Evolutionary conservation across 371 early-diverging fungal genomes (phyloP).

Genomic region (Dinochytrium kinnereticum): DNA sequence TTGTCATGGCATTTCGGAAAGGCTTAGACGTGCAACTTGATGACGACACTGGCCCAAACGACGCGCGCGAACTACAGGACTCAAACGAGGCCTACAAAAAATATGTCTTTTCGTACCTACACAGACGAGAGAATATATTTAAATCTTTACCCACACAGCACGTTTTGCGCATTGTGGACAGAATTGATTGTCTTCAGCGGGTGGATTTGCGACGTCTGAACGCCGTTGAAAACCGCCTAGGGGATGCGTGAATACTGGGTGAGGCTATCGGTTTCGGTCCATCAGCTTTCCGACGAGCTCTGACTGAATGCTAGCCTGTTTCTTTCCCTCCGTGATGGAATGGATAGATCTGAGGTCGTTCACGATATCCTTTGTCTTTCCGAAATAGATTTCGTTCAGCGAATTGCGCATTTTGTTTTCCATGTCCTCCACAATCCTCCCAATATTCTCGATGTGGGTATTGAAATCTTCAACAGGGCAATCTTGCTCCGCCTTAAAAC

Average conservation of each 20-base stretch:
- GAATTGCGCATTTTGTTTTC: constrained; percentile 94
- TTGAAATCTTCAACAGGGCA: constrained; percentile 71
- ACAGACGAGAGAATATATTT: background rate
- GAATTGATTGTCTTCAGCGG: background rate
- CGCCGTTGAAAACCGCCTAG: background rate
- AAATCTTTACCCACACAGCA: background rate
- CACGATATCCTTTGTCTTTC: constrained; percentile 95
- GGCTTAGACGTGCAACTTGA: background rate
- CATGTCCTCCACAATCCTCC: constrained; percentile 97
- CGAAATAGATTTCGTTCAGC: constrained; percentile 95
- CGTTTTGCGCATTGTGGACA: background rate
- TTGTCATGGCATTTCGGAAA: background rate
- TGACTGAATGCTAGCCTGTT: constrained; percentile 44
- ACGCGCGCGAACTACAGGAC: no score
- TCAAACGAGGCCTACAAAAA: background rate
- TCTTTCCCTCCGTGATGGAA: constrained; percentile 67
- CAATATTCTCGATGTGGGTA: constrained; percentile 92
- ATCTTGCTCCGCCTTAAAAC: constrained; percentile 76
- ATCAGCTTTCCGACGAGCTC: constrained; percentile 49
- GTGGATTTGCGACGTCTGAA: background rate
- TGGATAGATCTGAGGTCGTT: constrained; percentile 86
- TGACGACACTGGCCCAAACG: no score
- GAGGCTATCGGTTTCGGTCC: constrained; percentile 3
- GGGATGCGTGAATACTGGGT: background rate
- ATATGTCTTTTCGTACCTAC: background rate